A percentile compares a stretch with the other conserved stretches of the same genome.
These are phyloP conservation scores for Exophiala aquamarina DNA, from an alignment of 2,329 filamentous ascomycete genomes.

Conservation along the genomic window DNA sequence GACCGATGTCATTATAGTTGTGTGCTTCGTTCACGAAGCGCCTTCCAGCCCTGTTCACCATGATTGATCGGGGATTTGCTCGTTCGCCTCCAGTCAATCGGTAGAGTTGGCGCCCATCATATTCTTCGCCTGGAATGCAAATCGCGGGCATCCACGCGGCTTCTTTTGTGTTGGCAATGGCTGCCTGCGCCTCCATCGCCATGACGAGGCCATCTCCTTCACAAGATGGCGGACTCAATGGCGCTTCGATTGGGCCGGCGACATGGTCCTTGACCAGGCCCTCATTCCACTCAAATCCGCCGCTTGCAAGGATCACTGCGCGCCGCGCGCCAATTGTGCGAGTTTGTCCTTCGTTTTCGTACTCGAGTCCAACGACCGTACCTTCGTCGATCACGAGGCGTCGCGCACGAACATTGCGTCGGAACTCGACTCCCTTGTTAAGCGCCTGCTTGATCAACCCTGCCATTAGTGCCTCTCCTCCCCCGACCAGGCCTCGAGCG, in stretches of 20 bases:
- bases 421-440: not conserved
- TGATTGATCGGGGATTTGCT: constrained; percentile 34
- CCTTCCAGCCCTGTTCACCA: constrained; percentile 34
- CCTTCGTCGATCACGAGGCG: too few relatives aligned
- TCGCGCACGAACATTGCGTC: too few relatives aligned
- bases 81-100: constrained; percentile 1
- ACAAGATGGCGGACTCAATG: not conserved
- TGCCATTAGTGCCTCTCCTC: not conserved
- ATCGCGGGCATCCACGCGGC: not conserved
- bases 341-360: too few relatives aligned
- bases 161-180: not conserved
- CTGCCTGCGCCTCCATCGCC: not conserved
- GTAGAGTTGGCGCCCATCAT: not conserved
- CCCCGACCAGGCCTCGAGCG: not conserved
- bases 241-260: not conserved
- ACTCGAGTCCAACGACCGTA: too few relatives aligned
- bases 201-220: not conserved
- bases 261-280: not conserved
- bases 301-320: not conserved
- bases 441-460: not conserved
- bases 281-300: not conserved
- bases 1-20: constrained; percentile 29
- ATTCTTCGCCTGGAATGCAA: not conserved
- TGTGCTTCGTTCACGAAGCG: constrained; percentile 38
- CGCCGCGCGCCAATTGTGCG: not conserved